Evolutionary conservation across 352 stramenopile species (phyloP).

Genomic region (Saprolegnia parasitica): DNA sequence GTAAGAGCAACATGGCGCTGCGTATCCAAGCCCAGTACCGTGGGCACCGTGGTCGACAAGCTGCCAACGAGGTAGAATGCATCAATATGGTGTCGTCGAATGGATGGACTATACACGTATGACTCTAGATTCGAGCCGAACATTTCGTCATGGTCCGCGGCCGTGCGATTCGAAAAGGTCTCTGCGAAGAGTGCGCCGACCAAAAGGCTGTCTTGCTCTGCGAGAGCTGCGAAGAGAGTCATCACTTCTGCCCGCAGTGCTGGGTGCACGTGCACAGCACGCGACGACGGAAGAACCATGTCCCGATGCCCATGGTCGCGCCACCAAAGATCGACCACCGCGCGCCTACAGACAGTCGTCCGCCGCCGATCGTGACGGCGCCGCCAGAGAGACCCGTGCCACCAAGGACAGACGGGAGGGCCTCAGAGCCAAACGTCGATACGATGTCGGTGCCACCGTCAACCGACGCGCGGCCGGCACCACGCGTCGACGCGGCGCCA

Average conservation of each 20-base stretch:
- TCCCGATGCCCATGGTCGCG: constrained; percentile 51
- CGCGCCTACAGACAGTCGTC: no score
- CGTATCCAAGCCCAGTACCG: constrained; percentile 52
- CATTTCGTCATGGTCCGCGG: constrained; percentile 70
- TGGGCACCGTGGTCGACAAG: constrained; percentile 39
- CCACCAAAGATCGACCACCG: no score
- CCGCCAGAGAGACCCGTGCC: no score
- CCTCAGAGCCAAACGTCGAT: no score
- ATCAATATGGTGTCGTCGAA: background rate
- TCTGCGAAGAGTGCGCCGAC: constrained; percentile 70
- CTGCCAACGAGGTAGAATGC: constrained; percentile 35
- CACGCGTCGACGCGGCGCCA: no score
- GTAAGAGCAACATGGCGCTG: constrained; percentile 21
- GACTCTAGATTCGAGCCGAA: constrained; percentile 35
- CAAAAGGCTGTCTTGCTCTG: constrained; percentile 60
- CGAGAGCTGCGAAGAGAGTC: constrained; percentile 54
- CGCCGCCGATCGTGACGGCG: no score
- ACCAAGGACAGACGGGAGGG: no score
- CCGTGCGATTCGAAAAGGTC: constrained; percentile 56
- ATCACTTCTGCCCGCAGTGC: constrained; percentile 65
- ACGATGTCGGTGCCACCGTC: no score
- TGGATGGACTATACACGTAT: background rate
- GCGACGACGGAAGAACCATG: constrained; percentile 46
- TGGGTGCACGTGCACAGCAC: constrained; percentile 74
- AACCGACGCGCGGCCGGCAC: no score